These are phyloP conservation scores for Lotus japonicus DNA, from an alignment of 306 rosid species.

Conservation along the genomic window DNA sequence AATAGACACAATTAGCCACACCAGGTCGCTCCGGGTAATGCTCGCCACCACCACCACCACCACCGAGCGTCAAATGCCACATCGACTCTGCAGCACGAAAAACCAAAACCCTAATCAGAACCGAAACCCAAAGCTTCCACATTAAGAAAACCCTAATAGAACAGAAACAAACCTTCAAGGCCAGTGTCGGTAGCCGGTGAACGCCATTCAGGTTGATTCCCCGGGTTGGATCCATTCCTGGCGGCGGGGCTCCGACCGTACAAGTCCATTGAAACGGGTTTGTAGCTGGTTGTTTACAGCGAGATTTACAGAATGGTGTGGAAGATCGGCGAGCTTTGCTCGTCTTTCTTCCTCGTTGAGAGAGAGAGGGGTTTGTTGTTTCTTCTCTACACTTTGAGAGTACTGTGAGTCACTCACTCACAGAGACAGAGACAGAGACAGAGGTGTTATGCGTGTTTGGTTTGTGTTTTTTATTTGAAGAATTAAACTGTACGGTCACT, in stretches of 20 bases:
- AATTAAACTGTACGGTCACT: too few relatives aligned
- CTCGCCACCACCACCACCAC: slow-evolving; percentile 31
- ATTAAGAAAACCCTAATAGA: slow-evolving; percentile 41
- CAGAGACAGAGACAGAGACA: too few relatives aligned
- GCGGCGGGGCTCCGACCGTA: slow-evolving; percentile 57
- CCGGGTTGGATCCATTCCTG: slow-evolving; percentile 55
- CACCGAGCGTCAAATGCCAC: slow-evolving; percentile 59
- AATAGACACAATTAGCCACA: slow-evolving; percentile 72
- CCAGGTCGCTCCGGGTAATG: slow-evolving; percentile 79
- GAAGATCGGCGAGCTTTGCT: not conserved
- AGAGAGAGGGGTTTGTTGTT: too few relatives aligned
- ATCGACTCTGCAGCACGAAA: slow-evolving; percentile 48
- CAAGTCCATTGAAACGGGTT: slow-evolving; percentile 42
- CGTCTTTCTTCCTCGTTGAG: too few relatives aligned
- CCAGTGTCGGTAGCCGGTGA: slow-evolving; percentile 42
- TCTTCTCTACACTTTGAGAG: too few relatives aligned
- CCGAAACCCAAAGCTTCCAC: slow-evolving; percentile 8
- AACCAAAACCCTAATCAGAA: slow-evolving; percentile 28
- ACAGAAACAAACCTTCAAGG: slow-evolving; percentile 44
- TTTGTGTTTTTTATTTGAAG: too few relatives aligned
- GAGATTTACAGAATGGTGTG: slow-evolving; percentile 17
- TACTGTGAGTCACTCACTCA: too few relatives aligned
- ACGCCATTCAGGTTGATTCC: slow-evolving; percentile 58
- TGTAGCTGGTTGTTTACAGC: too few relatives aligned
- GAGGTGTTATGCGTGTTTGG: too few relatives aligned